A percentile compares a stretch with the other conserved stretches of the same genome.
phyloP scores from a whole-genome alignment of 2,329 filamentous ascomycete genomes.

The Penicillium sp. region DNA sequence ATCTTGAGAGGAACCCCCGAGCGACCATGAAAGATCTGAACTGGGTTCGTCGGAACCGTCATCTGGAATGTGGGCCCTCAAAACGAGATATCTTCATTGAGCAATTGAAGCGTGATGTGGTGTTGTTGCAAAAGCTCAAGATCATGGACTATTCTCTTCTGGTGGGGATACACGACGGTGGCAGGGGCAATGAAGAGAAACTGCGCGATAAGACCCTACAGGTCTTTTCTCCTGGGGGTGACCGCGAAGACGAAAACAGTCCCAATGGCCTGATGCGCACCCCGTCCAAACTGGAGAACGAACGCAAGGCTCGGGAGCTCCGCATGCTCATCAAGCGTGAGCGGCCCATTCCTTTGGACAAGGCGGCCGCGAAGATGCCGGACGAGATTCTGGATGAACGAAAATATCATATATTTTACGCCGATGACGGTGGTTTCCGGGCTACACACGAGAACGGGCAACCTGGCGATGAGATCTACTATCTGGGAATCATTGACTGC shows the following conservation, averaged over 20 bases:
- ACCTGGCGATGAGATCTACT: conserved; percentile 91
- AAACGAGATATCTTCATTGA: conserved; percentile 88
- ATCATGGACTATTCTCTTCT: conserved; percentile 99
- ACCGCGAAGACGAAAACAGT: conserved; percentile 62
- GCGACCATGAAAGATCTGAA: conserved; percentile 96
- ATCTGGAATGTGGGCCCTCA: conserved; percentile 82
- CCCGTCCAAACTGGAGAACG: conserved; percentile 89
- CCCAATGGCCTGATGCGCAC: conserved; percentile 76
- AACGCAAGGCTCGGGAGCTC: conserved; percentile 85
- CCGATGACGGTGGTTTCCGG: conserved; percentile 88
- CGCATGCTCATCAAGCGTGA: conserved; percentile 90
- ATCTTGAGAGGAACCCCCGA: conserved; percentile 82
- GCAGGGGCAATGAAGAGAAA: conserved; percentile 92
- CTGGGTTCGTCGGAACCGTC: conserved; percentile 83
- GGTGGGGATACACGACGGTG: conserved; percentile 88
- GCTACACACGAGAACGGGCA: conserved; percentile 88
- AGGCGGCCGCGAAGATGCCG: conserved; percentile 82
- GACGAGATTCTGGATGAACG: conserved; percentile 79
- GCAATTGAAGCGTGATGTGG: conserved; percentile 85
- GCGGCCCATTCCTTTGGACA: conserved; percentile 87
- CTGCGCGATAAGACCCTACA: conserved; percentile 84
- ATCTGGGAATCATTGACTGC: conserved; percentile 97
- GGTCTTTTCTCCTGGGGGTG: conserved; percentile 88
- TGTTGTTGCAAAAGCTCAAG: conserved; percentile 79
- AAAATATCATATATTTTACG: conserved; percentile 82